A percentile compares a stretch with the other conserved stretches of the same genome.
Conservation (phyloP, 148 eudicot species). For the Arbutus unedo region DNA sequence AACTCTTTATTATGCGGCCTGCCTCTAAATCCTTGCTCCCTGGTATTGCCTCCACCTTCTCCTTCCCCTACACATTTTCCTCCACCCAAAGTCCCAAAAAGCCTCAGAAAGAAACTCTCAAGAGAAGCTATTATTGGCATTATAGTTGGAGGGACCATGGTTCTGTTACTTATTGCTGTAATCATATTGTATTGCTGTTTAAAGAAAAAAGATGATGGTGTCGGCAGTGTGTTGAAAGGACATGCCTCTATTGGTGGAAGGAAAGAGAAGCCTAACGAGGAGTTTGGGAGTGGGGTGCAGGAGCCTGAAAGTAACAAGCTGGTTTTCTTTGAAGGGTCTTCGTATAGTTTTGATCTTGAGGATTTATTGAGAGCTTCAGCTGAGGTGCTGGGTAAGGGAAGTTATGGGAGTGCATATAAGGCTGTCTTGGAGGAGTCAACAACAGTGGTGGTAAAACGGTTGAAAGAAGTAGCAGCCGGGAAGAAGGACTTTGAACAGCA, state of each 20-base stretch:
- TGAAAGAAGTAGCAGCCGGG: slow-evolving; percentile 24
- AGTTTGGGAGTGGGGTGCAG: slow-evolving; percentile 46
- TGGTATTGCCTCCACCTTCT: slow-evolving; percentile 30
- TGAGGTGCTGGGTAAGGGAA: slow-evolving; percentile 40
- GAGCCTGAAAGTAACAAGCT: slow-evolving; percentile 48
- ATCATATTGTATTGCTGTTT: slow-evolving; percentile 21
- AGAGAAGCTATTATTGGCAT: slow-evolving; percentile 32
- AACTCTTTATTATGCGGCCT: slow-evolving; percentile 33
- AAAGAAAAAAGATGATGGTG: slow-evolving; percentile 25
- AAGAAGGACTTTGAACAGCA: slow-evolving; percentile 23
- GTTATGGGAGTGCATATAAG: slow-evolving; percentile 52
- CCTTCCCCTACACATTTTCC: slow-evolving; percentile 15
- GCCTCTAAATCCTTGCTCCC: slow-evolving; percentile 32
- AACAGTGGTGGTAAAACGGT: slow-evolving; percentile 50
- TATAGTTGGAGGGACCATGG: slow-evolving; percentile 33
- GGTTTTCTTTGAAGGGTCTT: slow-evolving; percentile 45
- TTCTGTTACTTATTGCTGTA: slow-evolving; percentile 22
- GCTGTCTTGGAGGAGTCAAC: slow-evolving; percentile 55
- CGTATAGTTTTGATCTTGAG: slow-evolving; percentile 46
- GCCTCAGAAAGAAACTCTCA: slow-evolving; percentile 27
- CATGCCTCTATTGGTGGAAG: slow-evolving; percentile 24
- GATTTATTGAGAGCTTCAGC: slow-evolving; percentile 41
- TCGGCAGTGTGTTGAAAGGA: slow-evolving; percentile 25
- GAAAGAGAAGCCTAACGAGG: slow-evolving; percentile 35
- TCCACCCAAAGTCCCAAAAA: slow-evolving; percentile 16